These are phyloP conservation scores for Lentinula novae-zelandiae DNA, from an alignment of 1,284 basidiomycete species.

Conservation along the genomic window DNA sequence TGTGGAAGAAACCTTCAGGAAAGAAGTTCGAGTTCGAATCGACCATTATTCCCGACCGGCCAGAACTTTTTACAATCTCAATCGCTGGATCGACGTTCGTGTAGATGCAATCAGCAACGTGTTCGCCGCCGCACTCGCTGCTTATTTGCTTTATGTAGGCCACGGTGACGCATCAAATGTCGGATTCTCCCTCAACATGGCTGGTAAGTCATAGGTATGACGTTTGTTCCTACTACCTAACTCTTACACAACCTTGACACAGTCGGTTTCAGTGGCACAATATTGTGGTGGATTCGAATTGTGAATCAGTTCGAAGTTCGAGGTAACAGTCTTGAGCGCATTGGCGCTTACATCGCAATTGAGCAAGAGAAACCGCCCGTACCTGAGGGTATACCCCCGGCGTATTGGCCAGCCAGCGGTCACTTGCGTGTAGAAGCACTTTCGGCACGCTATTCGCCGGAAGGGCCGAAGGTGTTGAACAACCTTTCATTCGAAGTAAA, in stretches of 20 bases:
- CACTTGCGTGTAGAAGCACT: constrained; percentile 59
- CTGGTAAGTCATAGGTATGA: constrained; percentile 21
- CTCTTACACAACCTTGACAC: background rate
- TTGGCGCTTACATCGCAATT: constrained; percentile 68
- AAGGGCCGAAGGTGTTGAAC: constrained; percentile 50
- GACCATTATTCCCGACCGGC: constrained; percentile 44
- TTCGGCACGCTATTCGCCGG: constrained; percentile 52
- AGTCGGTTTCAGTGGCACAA: constrained; percentile 54
- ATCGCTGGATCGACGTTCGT: constrained; percentile 55
- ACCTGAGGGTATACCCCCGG: constrained; percentile 56
- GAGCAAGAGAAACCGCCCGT: constrained; percentile 64
- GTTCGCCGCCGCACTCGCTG: constrained; percentile 50
- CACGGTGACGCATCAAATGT: constrained; percentile 40
- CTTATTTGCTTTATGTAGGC: constrained; percentile 47
- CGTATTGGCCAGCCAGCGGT: constrained; percentile 78
- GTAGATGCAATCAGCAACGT: constrained; percentile 48
- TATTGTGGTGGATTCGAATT: constrained; percentile 49
- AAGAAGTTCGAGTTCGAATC: constrained; percentile 42
- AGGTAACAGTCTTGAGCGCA: constrained; percentile 64
- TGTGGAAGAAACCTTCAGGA: constrained; percentile 43
- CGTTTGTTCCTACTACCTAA: background rate
- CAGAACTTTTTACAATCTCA: constrained; percentile 51
- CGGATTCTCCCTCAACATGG: constrained; percentile 54
- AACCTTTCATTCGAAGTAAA: constrained; percentile 51
- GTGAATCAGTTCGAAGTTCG: constrained; percentile 61